These are phyloP conservation scores for Diaporthe caulivora DNA, from an alignment of 2,329 filamentous ascomycete species.

Conservation along the genomic window DNA sequence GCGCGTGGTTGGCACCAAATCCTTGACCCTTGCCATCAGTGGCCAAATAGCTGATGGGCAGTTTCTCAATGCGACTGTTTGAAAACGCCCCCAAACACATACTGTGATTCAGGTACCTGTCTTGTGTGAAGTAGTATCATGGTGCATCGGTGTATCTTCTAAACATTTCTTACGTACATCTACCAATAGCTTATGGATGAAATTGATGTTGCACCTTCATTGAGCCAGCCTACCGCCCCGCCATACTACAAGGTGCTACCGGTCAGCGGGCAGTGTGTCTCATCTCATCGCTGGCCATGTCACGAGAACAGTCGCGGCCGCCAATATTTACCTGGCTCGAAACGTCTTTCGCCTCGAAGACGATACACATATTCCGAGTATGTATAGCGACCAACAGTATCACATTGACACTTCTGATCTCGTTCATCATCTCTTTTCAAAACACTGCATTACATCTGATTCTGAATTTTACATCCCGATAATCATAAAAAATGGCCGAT, in stretches of 20 bases:
- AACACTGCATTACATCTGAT: neutral
- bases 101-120: neutral
- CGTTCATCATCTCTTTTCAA: neutral
- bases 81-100: neutral
- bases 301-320: neutral
- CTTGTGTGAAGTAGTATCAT: neutral
- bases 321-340: neutral
- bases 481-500: neutral
- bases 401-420: neutral
- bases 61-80: neutral
- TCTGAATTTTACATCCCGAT: neutral
- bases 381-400: neutral
- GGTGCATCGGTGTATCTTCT: neutral
- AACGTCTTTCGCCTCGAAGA: neutral
- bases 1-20: neutral
- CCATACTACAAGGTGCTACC: conserved; percentile 11
- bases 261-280: conserved; percentile 1
- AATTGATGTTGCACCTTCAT: neutral
- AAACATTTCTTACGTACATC: neutral
- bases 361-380: neutral
- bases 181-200: neutral
- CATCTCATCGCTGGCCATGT: conserved; percentile 1
- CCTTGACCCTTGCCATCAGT: neutral
- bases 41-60: neutral
- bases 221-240: neutral